Conservation (phyloP, 768 basidiomycete genomes). For the Russula abietina region DNA sequence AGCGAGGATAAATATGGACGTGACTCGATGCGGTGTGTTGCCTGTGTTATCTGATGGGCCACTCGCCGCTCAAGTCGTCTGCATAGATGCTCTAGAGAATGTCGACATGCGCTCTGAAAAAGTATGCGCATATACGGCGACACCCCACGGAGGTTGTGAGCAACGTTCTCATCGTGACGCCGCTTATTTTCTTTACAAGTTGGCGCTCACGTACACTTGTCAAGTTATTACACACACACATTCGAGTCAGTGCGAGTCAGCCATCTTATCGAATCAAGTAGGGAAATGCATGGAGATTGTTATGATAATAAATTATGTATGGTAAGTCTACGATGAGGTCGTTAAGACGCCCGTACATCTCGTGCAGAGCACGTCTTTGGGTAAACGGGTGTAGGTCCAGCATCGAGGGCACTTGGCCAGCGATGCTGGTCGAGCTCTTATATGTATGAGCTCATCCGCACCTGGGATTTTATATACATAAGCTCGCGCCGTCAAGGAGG, state of each 20-base stretch:
- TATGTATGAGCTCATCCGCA: conserved; percentile 31
- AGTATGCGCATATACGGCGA: conserved; percentile 19
- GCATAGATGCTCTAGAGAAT: conserved; percentile 9
- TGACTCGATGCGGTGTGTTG: conserved; percentile 23
- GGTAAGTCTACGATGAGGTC: conserved; percentile 5
- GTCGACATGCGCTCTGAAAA: conserved; percentile 11
- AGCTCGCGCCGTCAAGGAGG: neutral
- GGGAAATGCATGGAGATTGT: neutral
- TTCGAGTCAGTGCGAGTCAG: neutral
- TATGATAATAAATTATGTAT: conserved; percentile 14
- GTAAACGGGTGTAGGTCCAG: conserved; percentile 66
- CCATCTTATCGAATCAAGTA: neutral
- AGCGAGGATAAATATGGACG: conserved; percentile 2
- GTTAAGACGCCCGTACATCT: conserved; percentile 47
- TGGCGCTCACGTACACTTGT: neutral
- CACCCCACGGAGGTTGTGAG: neutral
- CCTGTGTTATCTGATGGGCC: conserved; percentile 24
- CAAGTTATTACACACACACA: neutral
- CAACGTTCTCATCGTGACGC: neutral
- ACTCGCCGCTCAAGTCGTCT: neutral
- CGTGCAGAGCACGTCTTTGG: conserved; percentile 50
- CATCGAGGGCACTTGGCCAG: conserved; percentile 81
- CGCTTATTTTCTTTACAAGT: conserved; percentile 10
- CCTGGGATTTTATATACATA: conserved; percentile 20
- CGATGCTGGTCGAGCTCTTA: conserved; percentile 58